Evolutionary conservation across 305 asterid species (phyloP).

Genomic region (Rubia balearica): DNA sequence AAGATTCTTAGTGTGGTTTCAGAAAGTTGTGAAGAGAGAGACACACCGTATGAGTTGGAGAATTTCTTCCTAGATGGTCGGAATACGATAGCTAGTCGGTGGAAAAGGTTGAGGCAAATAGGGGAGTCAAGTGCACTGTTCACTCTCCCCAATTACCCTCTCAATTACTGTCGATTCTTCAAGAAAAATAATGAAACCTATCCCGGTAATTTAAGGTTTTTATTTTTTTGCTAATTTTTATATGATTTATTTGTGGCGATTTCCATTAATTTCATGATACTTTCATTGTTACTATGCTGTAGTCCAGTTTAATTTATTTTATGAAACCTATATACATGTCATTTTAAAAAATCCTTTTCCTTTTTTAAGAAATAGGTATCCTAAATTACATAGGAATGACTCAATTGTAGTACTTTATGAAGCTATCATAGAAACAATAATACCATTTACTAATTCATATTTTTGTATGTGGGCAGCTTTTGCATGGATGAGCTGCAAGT

Average conservation of each 20-base stretch:
- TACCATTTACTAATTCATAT: too few species aligned
- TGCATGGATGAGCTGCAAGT: conserved; percentile 72
- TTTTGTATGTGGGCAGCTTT: conserved; percentile 37
- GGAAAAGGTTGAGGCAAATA: conserved; percentile 39
- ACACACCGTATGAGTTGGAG: conserved; percentile 7
- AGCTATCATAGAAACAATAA: too few species aligned
- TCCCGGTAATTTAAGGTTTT: conserved; percentile 37
- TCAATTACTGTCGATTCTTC: conserved; percentile 42
- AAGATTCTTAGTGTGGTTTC: conserved; percentile 36
- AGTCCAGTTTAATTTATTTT: too few species aligned
- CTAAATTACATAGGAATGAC: too few species aligned
- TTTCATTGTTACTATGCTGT: too few species aligned
- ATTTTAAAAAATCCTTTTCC: too few species aligned
- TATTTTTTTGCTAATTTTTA: neutral
- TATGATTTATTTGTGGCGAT: neutral
- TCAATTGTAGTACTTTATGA: too few species aligned
- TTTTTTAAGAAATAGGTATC: too few species aligned
- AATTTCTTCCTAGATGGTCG: conserved; percentile 49
- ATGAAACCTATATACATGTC: too few species aligned
- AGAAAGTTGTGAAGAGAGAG: conserved; percentile 4
- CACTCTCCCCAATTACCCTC: conserved; percentile 39
- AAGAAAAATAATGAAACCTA: conserved; percentile 31
- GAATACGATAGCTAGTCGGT: conserved; percentile 37
- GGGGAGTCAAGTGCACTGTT: conserved; percentile 27
- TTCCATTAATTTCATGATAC: neutral